Percentiles rank a stretch among this genome's conserved stretches.
Conservation (phyloP, 192 early-diverging fungal species). For the Linnemannia exigua region DNA sequence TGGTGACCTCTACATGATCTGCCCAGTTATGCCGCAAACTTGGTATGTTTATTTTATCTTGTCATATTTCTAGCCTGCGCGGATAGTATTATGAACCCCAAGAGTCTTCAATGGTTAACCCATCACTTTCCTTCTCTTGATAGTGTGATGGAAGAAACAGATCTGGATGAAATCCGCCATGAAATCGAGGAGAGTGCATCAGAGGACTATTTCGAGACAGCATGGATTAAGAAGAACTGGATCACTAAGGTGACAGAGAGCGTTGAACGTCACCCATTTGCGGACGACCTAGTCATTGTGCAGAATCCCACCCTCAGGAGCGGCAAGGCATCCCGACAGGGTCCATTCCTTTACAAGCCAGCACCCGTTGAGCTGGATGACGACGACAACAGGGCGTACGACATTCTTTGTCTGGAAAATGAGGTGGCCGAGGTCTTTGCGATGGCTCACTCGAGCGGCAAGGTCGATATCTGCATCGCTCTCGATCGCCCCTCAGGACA, state of each 20-base stretch:
- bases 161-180: slow-evolving; percentile 37
- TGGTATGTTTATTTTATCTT: slow-evolving; percentile 58
- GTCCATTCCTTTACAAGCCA: slow-evolving; percentile 67
- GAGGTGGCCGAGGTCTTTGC: slow-evolving; percentile 66
- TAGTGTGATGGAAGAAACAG: slow-evolving; percentile 23
- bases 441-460: slow-evolving; percentile 72
- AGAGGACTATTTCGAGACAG: neutral
- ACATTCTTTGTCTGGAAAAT: slow-evolving; percentile 62
- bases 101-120: neutral
- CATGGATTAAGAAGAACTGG: slow-evolving; percentile 51
- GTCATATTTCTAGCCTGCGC: neutral
- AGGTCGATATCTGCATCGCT: slow-evolving; percentile 74
- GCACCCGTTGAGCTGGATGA: slow-evolving; percentile 51
- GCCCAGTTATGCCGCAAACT: slow-evolving; percentile 80
- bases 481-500: slow-evolving; percentile 60
- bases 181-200: slow-evolving; percentile 23
- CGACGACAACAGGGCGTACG: slow-evolving; percentile 46
- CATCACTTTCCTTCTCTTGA: neutral
- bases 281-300: slow-evolving; percentile 24
- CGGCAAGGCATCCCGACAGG: slow-evolving; percentile 53
- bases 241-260: slow-evolving; percentile 58
- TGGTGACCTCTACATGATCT: slow-evolving; percentile 82
- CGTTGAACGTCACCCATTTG: slow-evolving; percentile 28
- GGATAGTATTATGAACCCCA: neutral
- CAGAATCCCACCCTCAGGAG: slow-evolving; percentile 20